Evolutionary conservation across 2,329 filamentous ascomycete species (phyloP), one percentile per base, ranked within the genome.

Genomic region (Fusarium tricinctum): DNA sequence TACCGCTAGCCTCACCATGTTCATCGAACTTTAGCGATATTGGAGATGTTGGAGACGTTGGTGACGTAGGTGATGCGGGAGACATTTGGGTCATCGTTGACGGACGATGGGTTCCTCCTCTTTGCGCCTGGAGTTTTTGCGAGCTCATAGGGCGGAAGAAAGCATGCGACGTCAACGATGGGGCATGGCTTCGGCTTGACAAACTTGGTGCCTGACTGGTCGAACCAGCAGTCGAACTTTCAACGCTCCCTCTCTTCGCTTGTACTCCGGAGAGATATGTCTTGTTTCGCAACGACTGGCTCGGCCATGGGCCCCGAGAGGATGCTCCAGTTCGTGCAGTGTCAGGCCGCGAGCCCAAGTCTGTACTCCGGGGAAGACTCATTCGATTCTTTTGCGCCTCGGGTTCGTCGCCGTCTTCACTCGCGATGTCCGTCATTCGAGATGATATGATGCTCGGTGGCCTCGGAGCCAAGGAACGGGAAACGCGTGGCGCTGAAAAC

Each of bases 121-220:
- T 86, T 80, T 98, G 96, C 55, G 94, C 94, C 80, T 98, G 95
- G 50, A 98, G 84, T 77, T 93, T 91, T 78, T 97, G 94, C 23
- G 95, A 97, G 81, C 94, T 98, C 93, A 99, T 97, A 39, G 96
- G 96, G 22, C 91, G 91, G 77, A 97, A 97, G 82, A 99, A 98
- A 54, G 93, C 95, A 75, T 95, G 92, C 17, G 93, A 94, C 4
- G 93, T 91, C 53, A 99, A 83, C 3, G 92, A 94, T 2, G 96
- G 94, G 20, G 97, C 94, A 83, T 99, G 96, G 42, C 92, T 96
- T 75, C 91, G 88, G 76, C 91, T 94, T 45, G 91, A 85, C 42
- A 92, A 85, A 69, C 90, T 95, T 4, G 75, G 73, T 22, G 77
- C 63, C 51, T 74, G 75, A 17, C 84, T 85, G 53, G 84, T 91